Evolutionary conservation across 2,329 filamentous ascomycete species (phyloP).

Genomic region (Blastomyces silverae): DNA sequence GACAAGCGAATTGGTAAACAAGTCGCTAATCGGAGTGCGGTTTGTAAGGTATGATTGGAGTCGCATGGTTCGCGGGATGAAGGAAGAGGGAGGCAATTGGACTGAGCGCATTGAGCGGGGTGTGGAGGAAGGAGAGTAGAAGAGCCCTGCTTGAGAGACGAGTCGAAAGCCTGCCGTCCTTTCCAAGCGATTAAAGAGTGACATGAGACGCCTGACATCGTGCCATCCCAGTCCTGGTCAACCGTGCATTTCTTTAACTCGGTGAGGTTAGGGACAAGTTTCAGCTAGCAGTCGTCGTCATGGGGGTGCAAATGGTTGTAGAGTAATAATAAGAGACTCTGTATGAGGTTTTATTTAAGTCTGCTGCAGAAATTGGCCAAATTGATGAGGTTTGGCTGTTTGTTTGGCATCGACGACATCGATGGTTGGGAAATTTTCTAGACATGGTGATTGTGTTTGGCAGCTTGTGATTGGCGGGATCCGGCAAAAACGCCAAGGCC

Average conservation of each 20-base stretch:
- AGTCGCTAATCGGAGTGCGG: conserved; percentile 33
- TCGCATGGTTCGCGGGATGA: conserved; percentile 27
- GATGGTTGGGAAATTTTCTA: conserved; percentile 8
- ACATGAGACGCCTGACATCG: conserved; percentile 60
- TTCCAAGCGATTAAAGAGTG: conserved; percentile 51
- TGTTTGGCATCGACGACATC: neutral
- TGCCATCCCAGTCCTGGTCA: conserved; percentile 36
- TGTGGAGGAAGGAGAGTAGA: conserved; percentile 27
- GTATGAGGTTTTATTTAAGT: neutral
- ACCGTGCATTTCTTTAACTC: neutral
- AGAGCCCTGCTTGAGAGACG: conserved; percentile 40
- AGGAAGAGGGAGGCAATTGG: conserved; percentile 25
- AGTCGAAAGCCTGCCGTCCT: conserved; percentile 45
- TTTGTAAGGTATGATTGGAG: conserved; percentile 25
- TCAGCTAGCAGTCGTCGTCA: neutral
- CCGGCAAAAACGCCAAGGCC: neutral
- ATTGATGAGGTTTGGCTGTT: neutral
- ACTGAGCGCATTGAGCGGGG: conserved; percentile 29
- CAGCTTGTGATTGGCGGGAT: conserved; percentile 8
- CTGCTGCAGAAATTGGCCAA: too few relatives aligned
- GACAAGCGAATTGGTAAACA: conserved; percentile 50
- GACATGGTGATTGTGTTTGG: neutral
- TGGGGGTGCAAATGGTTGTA: neutral
- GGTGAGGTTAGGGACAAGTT: neutral
- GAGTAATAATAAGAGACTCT: neutral